Evolutionary conservation across 352 stramenopile species (phyloP), one percentile per base, ranked within the genome.

Genomic region (Globisporangium abappressorium): DNA sequence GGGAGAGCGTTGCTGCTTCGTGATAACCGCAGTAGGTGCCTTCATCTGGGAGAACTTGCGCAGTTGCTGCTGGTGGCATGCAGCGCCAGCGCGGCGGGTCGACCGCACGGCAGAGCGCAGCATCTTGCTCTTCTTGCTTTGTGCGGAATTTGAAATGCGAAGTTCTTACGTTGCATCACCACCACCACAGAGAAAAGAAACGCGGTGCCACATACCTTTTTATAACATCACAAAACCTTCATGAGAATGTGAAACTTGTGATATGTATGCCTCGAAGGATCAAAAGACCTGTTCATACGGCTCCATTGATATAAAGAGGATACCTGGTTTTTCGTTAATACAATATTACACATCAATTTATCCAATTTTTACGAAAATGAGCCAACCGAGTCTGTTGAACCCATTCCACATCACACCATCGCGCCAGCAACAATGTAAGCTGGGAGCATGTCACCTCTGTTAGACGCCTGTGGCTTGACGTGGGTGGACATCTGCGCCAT

Each of bases 81-180:
- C 51, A 18, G 47, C 15, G 47, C 36, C n/a, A 30, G 41, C 30
- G 51, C 60, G 65, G 57, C 28, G 65, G 12, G 59, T 34, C 18
- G 65, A 65, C 11, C 65, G 65, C 65, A 57, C 36, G 22, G 38
- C 65, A 22, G 65, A 54, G 51, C 58, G 58, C 36, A 70, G 9
- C 65, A 70, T 70, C 20, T 36, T 66, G 24, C 15, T 55, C 26
- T 38, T 36, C 26, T 54, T 56, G 38, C 18, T 55, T 55, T 8
- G 6, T 20, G 11, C n/a, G 14, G 51, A n/a, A n/a, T 28, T 46
- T 43, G 26, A 56, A 51, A 22, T 51, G 43, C 43, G 5, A 12
- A 20, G 57, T 57, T 58, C 28, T 66, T 46, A 58, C 30, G 46
- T 66, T 12, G 26, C 46, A 57, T 53, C 18, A 24, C 43, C 18